A percentile compares a stretch with the other conserved stretches of the same genome.
phyloP scores from a whole-genome alignment of 768 basidiomycete genomes.

The Imleria badia region DNA sequence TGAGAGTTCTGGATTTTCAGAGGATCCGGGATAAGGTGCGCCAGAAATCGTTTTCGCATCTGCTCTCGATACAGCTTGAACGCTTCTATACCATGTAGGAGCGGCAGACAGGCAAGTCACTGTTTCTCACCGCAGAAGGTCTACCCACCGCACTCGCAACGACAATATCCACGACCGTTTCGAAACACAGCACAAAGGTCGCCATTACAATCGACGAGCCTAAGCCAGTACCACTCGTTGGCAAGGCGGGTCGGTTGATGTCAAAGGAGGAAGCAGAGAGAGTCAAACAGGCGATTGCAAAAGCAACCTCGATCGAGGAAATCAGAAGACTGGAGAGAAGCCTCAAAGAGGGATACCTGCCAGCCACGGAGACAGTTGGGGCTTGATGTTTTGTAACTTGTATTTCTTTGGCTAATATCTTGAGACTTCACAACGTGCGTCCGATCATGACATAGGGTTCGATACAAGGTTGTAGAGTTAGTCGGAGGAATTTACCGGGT shows the following conservation, averaged over 20 bases:
- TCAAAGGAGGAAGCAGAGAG: constrained; percentile 89
- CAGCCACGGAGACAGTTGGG: constrained; percentile 73
- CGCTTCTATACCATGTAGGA: constrained; percentile 53
- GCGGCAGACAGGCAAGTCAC: constrained; percentile 65
- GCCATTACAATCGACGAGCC: constrained; percentile 76
- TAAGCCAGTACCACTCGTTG: constrained; percentile 50
- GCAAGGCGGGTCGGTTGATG: constrained; percentile 83
- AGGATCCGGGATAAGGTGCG: constrained; percentile 92
- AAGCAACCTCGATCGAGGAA: constrained; percentile 90
- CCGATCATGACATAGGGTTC: not conserved
- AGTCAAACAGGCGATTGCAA: constrained; percentile 84
- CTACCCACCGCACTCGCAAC: constrained; percentile 79
- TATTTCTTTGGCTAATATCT: constrained; percentile 32
- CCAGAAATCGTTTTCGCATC: constrained; percentile 34
- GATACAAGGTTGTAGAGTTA: not conserved
- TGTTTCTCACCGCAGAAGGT: constrained; percentile 81
- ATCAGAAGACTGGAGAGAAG: constrained; percentile 80
- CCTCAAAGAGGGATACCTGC: constrained; percentile 81
- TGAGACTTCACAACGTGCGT: not conserved
- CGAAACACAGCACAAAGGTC: constrained; percentile 61
- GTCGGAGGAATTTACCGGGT: not conserved
- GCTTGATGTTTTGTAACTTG: constrained; percentile 49
- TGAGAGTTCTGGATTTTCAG: constrained; percentile 94
- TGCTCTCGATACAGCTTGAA: constrained; percentile 27
- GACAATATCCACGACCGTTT: constrained; percentile 70